These are phyloP conservation scores for Chlamydomonas eustigma DNA, from an alignment of 139 green algal genomes.

Conservation along the genomic window DNA sequence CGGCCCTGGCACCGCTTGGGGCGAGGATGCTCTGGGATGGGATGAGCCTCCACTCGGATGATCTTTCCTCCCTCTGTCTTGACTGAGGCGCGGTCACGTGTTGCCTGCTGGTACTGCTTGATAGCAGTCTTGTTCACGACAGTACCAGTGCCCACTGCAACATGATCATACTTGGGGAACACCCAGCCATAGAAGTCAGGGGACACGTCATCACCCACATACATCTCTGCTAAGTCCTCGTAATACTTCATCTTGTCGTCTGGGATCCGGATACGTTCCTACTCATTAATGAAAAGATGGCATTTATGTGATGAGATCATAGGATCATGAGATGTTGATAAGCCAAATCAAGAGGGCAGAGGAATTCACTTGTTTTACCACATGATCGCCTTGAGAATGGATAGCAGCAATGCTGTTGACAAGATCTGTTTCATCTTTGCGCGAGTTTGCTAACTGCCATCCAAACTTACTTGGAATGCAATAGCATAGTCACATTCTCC, in stretches of 20 bases:
- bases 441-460: no score
- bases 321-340: background rate
- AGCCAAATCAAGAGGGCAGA: background rate
- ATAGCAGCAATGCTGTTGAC: no score
- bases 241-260: conserved; percentile 99
- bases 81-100: conserved; percentile 59
- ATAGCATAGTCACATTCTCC: conserved; percentile 99
- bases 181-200: conserved; percentile 97
- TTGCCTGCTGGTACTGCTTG: conserved; percentile 98
- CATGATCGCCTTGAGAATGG: no score
- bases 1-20: conserved; percentile 76
- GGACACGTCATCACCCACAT: conserved; percentile 98
- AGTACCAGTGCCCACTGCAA: conserved; percentile 97
- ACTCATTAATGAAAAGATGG: conserved; percentile 18
- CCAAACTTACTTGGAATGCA: conserved; percentile 79
- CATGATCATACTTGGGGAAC: conserved; percentile 99
- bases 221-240: conserved; percentile 99
- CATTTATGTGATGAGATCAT: no score
- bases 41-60: conserved; percentile 97
- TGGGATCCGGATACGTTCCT: conserved; percentile 93
- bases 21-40: conserved; percentile 96
- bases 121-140: conserved; percentile 99
- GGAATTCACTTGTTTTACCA: no score
- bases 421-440: no score
- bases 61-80: conserved; percentile 98